Evolutionary conservation across 2,329 filamentous ascomycete genomes (phyloP), one percentile per base, ranked within the genome.

Genomic region (Arthroderma sp.): DNA sequence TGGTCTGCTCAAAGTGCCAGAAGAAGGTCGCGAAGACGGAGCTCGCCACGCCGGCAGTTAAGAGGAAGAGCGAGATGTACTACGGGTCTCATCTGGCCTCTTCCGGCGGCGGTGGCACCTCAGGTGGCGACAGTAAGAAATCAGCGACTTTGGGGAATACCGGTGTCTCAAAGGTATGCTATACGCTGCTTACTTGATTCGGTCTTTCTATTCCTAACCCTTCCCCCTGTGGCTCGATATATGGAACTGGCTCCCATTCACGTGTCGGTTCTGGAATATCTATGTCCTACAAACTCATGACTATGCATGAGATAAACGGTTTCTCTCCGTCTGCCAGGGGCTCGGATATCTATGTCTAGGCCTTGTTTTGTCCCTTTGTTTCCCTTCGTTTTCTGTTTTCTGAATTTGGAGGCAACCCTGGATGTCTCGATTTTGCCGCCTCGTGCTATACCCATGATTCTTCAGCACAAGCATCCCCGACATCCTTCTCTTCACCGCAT

Each of bases 11-110:
- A 61, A 84, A 82, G 71, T 85, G 82, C 63, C 77, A 82, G 64
- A 83, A 82, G 68, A 76, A 80, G 56, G 72, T 78, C 57, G 81
- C 81, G 68, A 73, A 76, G 56, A 84, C 82, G 13, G 75, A 79
- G 11, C 77, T 85, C 58, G 81, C 80, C 60, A 85, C 82, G 0
- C 82, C 82, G 0, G 79, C 76, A 28, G 82, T 85, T 61, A 85
- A 85, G 71, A 82, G 81, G 72, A 85, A 82, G 75, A 81, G 71
- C 65, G 82, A 85, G 55, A 81, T 85, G 72, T 85, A 84, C 68
- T 79, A 81, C 64, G 82, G 82, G 52, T 84, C 81, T 1, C 70
- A 80, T 0, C 73, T 78, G 11, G 65, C 61, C 52, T 66, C 66
- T 11, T 25, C 68, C 31, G 67, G 69, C 38, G 67, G 69, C 25